A percentile compares a stretch with the other conserved stretches of the same genome.
phyloP scores from a whole-genome alignment of 2,329 filamentous ascomycete species.

The Venturia pyrina region DNA sequence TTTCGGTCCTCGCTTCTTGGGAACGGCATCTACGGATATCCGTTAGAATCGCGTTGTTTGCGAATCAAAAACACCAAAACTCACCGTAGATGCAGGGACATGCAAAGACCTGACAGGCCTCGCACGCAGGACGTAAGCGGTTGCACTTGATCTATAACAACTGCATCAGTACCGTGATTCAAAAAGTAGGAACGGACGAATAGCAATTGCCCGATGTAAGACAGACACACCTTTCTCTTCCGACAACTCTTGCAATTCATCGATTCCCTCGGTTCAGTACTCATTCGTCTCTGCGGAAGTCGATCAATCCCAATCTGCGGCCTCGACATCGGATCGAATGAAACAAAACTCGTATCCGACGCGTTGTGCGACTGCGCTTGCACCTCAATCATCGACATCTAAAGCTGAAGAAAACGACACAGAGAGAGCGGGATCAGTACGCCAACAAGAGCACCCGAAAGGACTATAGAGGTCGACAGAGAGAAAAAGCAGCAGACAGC shows the following conservation, averaged over 20 bases:
- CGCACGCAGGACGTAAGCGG: constrained; percentile 70
- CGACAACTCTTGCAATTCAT: constrained; percentile 96
- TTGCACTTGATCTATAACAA: constrained; percentile 76
- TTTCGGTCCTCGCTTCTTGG: constrained; percentile 83
- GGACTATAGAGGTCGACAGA: too few species aligned
- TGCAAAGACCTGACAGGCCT: constrained; percentile 82
- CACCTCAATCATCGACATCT: constrained; percentile 1
- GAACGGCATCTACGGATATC: constrained; percentile 58
- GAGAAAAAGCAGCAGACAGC: neutral
- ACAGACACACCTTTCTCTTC: constrained; percentile 65
- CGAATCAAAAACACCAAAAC: constrained; percentile 10
- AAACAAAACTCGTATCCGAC: neutral
- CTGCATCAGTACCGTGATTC: constrained; percentile 3
- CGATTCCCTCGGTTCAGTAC: constrained; percentile 70
- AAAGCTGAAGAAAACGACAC: neutral
- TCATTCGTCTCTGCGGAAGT: constrained; percentile 58
- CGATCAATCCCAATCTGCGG: constrained; percentile 75
- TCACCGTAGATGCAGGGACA: constrained; percentile 81
- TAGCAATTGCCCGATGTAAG: neutral
- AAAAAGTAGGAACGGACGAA: constrained; percentile 10
- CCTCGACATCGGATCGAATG: constrained; percentile 23
- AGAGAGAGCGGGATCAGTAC: too few species aligned
- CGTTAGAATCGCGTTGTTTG: neutral
- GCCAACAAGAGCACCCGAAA: too few species aligned
- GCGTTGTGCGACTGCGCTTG: neutral